Evolutionary conservation across 2,329 filamentous ascomycete species (phyloP).

Genomic region (Endocalyx cinctus): DNA sequence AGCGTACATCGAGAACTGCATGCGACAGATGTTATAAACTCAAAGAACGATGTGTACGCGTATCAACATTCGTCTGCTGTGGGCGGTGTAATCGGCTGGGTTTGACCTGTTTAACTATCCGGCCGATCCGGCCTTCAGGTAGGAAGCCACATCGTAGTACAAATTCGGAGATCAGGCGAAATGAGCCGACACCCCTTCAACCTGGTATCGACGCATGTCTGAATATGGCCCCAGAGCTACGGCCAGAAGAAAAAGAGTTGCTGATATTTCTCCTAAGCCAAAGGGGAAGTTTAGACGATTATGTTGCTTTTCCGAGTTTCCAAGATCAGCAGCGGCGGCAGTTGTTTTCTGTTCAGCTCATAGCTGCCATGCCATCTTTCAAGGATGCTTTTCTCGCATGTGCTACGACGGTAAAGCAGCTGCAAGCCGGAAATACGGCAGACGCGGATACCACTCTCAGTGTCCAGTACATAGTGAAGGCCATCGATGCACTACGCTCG

Average conservation of each 20-base stretch:
- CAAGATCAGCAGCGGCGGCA: slow-evolving; percentile 14
- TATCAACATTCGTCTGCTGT: slow-evolving; percentile 6
- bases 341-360: slow-evolving; percentile 11
- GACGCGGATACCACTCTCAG: slow-evolving; percentile 4
- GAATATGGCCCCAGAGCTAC: no score
- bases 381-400: slow-evolving; percentile 23
- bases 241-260: slow-evolving; percentile 15
- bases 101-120: slow-evolving; percentile 8
- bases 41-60: slow-evolving; percentile 16
- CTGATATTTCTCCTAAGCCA: slow-evolving; percentile 16
- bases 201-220: no score
- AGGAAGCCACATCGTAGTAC: slow-evolving; percentile 10
- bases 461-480: slow-evolving; percentile 14
- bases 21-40: slow-evolving; percentile 20
- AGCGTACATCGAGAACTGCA: no score
- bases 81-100: not conserved
- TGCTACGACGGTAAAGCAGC: slow-evolving; percentile 16
- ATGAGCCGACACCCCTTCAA: no score
- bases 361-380: slow-evolving; percentile 13
- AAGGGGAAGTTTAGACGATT: slow-evolving; percentile 15
- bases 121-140: slow-evolving; percentile 13
- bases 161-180: no score
- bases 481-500: slow-evolving; percentile 18
- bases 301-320: slow-evolving; percentile 17
- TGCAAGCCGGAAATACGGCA: slow-evolving; percentile 9